Base-by-base conservation (phyloP, 441 rosid genomes). In the Isatis lusitanica region DNA sequence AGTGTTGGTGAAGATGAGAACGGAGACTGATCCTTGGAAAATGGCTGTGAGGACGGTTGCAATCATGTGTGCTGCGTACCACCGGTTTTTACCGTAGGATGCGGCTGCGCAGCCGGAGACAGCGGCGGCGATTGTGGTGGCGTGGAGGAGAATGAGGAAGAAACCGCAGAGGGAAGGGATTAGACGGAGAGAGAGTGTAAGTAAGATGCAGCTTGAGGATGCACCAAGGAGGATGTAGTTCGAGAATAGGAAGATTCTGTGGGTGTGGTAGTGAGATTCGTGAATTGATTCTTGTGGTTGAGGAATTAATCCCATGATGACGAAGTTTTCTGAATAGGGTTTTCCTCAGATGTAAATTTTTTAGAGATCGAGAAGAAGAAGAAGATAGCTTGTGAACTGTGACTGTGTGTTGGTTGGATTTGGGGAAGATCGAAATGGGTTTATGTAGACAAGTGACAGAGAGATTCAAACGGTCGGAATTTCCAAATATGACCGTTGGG, bases 191-290 rank as follows among this genome's bases (percentile, higher is more conserved):
- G 94, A 90, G 36, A 90, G 89, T 8, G 97, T 91, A 17, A 93
- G 81, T 87, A 93, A 91, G 51, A 91, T 84, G 90, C 94, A 90
- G 63, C 92, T 85, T 11, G 96, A 85, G 56, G 98, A 90, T 31
- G 97, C 88, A 1, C 97, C 91, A 0, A 93, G 87, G 21, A 91
- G 92, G 46, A 91, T 72, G 88, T 89, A 91, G 86, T 91, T 91
- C 80, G 88, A 78, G 63, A 87, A 80, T 64, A 87, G 79, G 86
- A 90, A 93, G 44, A 84, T 33, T 59, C 81, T 89, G 86, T 83
- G 94, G 11, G 89, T 85, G 59, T 78, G 82, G 68, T 68, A 64
- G 57, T 85, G 87, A 17, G 86, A 79, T 40, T 71, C 68, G 9
- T 61, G 38, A 7, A 38, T 12, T 9, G 78, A 64, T 36, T 57